Percentiles rank a stretch among this genome's conserved stretches.
These are phyloP conservation scores for Trametes pubescens DNA, from an alignment of 1,284 basidiomycete genomes.

Conservation along the genomic window DNA sequence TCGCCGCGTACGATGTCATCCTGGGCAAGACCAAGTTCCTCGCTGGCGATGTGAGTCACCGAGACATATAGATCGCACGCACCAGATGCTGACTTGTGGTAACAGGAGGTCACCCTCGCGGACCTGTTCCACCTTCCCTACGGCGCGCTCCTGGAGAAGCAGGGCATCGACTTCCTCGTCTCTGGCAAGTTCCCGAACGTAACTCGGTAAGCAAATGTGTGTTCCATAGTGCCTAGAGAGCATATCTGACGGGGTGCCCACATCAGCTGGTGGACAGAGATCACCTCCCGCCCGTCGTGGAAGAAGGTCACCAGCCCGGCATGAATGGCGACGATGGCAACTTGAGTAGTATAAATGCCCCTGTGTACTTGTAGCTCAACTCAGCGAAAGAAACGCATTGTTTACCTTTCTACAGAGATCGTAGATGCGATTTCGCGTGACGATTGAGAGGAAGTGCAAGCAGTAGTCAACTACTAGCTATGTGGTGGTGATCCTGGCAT, in stretches of 20 bases:
- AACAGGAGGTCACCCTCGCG: conserved; percentile 53
- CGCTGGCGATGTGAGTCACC: conserved; percentile 53
- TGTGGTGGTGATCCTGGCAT: no score
- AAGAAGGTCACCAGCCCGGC: conserved; percentile 28
- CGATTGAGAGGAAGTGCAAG: no score
- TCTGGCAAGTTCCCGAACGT: conserved; percentile 43
- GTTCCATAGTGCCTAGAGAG: background rate
- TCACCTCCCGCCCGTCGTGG: conserved; percentile 47
- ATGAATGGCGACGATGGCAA: background rate
- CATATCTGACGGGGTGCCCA: background rate
- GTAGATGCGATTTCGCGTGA: no score
- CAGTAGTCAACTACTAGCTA: no score
- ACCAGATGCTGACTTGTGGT: background rate
- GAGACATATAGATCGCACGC: background rate
- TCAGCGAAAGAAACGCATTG: background rate
- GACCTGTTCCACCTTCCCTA: conserved; percentile 64
- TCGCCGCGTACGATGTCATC: conserved; percentile 56
- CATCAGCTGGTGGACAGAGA: conserved; percentile 48
- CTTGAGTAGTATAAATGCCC: background rate
- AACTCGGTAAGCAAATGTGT: conserved; percentile 30
- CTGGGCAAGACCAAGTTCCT: conserved; percentile 54
- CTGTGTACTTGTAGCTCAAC: background rate
- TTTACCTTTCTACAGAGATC: background rate
- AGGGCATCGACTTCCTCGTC: conserved; percentile 35
- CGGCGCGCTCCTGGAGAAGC: conserved; percentile 41